Percentiles rank a stretch among this genome's conserved stretches.
phyloP scores from a whole-genome alignment of 106 monocot species.

The Apostasia shenzhenica region DNA sequence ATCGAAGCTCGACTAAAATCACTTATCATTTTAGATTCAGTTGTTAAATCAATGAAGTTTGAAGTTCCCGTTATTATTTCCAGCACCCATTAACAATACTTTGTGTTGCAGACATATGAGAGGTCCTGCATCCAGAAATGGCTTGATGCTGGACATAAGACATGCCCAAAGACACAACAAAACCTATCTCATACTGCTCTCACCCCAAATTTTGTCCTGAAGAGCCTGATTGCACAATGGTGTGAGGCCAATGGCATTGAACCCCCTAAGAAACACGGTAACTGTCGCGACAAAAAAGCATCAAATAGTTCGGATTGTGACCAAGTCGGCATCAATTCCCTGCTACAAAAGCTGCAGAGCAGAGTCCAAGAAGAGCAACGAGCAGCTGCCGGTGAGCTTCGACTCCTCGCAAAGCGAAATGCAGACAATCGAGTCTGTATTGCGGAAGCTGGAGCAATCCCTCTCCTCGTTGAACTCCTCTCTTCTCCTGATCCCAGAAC shows the following conservation, averaged over 20 bases:
- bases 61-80: neutral
- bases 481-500: constrained; percentile 61
- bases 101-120: constrained; percentile 63
- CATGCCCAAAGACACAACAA: constrained; percentile 73
- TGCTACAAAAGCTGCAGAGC: constrained; percentile 32
- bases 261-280: constrained; percentile 26
- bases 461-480: constrained; percentile 45
- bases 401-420: constrained; percentile 73
- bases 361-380: constrained; percentile 48
- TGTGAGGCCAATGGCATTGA: constrained; percentile 71
- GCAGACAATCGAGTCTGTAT: constrained; percentile 62
- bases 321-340: constrained; percentile 17
- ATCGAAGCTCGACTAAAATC: no score
- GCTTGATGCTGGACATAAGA: constrained; percentile 69
- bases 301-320: constrained; percentile 42
- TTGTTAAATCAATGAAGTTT: neutral
- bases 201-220: constrained; percentile 77
- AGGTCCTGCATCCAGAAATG: constrained; percentile 77
- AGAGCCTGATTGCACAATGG: constrained; percentile 75
- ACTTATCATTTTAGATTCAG: no score
- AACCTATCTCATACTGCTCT: constrained; percentile 46
- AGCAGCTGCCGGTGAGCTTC: constrained; percentile 66
- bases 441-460: constrained; percentile 68
- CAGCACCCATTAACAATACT: neutral
- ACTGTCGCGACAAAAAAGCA: constrained; percentile 22